phyloP scores from a whole-genome alignment of 257 asterid genomes.

The Solanum pennellii region DNA sequence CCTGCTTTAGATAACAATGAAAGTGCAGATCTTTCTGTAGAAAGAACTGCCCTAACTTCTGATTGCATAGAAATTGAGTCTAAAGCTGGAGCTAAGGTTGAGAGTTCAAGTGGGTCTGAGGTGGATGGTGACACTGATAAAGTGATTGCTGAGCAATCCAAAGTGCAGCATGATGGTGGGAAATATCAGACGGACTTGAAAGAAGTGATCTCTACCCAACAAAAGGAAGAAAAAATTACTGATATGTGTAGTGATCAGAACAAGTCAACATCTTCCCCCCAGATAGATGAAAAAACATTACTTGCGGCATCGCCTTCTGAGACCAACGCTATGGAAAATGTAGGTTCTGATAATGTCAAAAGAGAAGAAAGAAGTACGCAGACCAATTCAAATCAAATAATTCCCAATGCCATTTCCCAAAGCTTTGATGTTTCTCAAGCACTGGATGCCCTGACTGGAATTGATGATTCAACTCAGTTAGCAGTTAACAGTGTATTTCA shows the following conservation, averaged over 20 bases:
- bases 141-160: conserved; percentile 15
- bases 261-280: conserved; percentile 14
- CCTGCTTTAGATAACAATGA: conserved; percentile 23
- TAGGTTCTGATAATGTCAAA: conserved; percentile 26
- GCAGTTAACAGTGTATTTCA: conserved; percentile 83
- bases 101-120: conserved; percentile 18
- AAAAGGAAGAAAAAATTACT: conserved; percentile 4
- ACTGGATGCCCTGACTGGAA: conserved; percentile 62
- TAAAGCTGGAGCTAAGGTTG: conserved; percentile 30
- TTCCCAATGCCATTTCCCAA: conserved; percentile 22
- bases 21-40: conserved; percentile 16
- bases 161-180: conserved; percentile 22
- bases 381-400: conserved; percentile 21
- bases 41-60: conserved; percentile 16
- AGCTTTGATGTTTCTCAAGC: conserved; percentile 71
- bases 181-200: conserved; percentile 8
- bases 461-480: conserved; percentile 93
- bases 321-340: conserved; percentile 24
- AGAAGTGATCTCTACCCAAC: conserved; percentile 8
- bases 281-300: conserved; percentile 25
- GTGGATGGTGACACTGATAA: conserved; percentile 31
- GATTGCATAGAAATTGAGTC: conserved; percentile 18
- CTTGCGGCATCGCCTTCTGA: conserved; percentile 38
- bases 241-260: conserved; percentile 29
- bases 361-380: conserved; percentile 32